A percentile compares a stretch with the other conserved stretches of the same genome.
Evolutionary conservation across 495 filamentous ascomycete genomes (phyloP).

Genomic region (Aspergillus bridgeri): DNA sequence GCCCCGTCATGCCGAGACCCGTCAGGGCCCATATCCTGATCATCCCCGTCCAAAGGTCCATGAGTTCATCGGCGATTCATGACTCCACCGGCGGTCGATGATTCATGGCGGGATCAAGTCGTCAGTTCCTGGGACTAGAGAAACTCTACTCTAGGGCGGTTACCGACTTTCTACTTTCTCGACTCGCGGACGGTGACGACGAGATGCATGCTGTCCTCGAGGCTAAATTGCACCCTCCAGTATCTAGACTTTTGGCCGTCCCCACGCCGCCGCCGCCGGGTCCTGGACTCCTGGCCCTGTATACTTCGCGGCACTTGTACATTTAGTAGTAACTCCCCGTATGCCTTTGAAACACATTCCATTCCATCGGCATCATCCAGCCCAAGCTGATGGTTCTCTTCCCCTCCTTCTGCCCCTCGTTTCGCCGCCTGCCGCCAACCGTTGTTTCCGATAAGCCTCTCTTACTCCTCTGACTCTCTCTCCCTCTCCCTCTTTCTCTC

Average conservation of each 20-base stretch:
- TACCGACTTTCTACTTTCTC: no score
- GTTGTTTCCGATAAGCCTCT: slow-evolving; percentile 29
- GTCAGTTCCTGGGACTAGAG: slow-evolving; percentile 24
- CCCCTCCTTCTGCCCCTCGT: slow-evolving; percentile 20
- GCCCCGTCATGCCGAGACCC: no score
- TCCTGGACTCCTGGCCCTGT: not conserved
- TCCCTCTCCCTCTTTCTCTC: no score
- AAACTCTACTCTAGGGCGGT: slow-evolving; percentile 14
- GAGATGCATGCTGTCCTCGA: not conserved
- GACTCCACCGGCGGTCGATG: slow-evolving; percentile 18
- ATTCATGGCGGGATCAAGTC: slow-evolving; percentile 27
- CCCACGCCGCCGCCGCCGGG: not conserved
- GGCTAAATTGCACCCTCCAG: not conserved
- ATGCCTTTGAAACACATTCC: not conserved
- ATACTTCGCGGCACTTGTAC: not conserved
- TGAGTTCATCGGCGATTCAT: slow-evolving; percentile 11
- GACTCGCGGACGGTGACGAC: not conserved
- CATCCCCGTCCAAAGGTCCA: slow-evolving; percentile 13
- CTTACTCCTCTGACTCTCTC: slow-evolving; percentile 2
- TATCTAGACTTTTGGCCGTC: not conserved
- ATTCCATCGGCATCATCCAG: not conserved
- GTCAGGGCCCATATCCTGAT: no score
- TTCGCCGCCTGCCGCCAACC: slow-evolving; percentile 18
- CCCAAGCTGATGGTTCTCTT: slow-evolving; percentile 5
- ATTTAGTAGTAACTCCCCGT: not conserved